These are phyloP conservation scores for Spathaspora passalidarum DNA, from an alignment of 805 yeast genomes.

Conservation along the genomic window DNA sequence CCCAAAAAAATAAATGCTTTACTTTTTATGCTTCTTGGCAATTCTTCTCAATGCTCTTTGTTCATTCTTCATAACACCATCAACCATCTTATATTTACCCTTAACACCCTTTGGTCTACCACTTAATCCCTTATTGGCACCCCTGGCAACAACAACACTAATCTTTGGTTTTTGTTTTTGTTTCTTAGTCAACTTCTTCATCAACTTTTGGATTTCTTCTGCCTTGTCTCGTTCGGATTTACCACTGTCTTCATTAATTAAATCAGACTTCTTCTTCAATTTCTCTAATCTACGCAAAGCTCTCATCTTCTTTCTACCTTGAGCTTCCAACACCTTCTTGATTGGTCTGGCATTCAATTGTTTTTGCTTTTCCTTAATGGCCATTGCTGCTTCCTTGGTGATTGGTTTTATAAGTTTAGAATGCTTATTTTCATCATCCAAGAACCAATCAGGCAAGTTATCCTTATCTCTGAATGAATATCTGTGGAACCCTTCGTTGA, in stretches of 20 bases:
- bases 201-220: conserved; percentile 82
- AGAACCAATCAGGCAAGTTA: conserved; percentile 94
- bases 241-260: conserved; percentile 81
- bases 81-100: conserved; percentile 99
- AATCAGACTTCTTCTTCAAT: conserved; percentile 87
- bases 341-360: conserved; percentile 94
- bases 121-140: conserved; percentile 76
- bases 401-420: conserved; percentile 86
- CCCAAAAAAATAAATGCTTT: neutral
- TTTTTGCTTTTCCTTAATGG: conserved; percentile 41
- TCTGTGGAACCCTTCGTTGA: conserved; percentile 91
- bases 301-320: conserved; percentile 93
- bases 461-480: conserved; percentile 90
- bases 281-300: conserved; percentile 84
- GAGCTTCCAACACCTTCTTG: conserved; percentile 97
- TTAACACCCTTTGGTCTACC: conserved; percentile 97
- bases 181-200: conserved; percentile 74
- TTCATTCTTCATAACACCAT: conserved; percentile 96
- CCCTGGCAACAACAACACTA: conserved; percentile 84
- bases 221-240: conserved; percentile 94
- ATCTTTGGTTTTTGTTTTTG: conserved; percentile 77
- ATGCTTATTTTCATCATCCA: conserved; percentile 88
- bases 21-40: conserved; percentile 78
- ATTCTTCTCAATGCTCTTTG: conserved; percentile 89
- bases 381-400: conserved; percentile 73